Percentiles rank a stretch among this genome's conserved stretches.
phyloP scores from a whole-genome alignment of 176 grass and related monocot species.

The Bothriochloa decipiens region DNA sequence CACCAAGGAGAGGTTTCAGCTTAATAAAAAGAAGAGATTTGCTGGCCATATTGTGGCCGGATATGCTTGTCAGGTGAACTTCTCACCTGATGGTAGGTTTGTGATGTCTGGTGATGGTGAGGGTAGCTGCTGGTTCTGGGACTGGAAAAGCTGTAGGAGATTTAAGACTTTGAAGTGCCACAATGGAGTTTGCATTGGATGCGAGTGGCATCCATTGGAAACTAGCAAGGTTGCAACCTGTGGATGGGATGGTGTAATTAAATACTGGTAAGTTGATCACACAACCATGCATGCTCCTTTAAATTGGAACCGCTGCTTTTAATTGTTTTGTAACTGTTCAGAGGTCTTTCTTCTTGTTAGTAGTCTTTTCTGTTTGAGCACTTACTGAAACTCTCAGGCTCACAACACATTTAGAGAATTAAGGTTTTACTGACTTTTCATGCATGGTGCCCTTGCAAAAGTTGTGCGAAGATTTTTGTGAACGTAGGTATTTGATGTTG shows the following conservation, averaged over 20 bases:
- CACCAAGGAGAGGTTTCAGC: constrained; percentile 97
- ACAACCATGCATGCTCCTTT: constrained; percentile 25
- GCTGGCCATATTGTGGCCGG: constrained; percentile 94
- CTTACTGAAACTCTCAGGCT: background rate
- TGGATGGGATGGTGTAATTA: constrained; percentile 97
- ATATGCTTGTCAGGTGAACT: constrained; percentile 98
- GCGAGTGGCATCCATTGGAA: constrained; percentile 97
- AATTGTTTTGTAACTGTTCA: background rate
- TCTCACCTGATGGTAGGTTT: constrained; percentile 94
- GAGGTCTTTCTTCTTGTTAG: background rate
- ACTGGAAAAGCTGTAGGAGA: constrained; percentile 96
- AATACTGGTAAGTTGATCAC: constrained; percentile 83
- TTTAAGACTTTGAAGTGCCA: constrained; percentile 92
- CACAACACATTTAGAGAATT: background rate
- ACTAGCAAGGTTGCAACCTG: constrained; percentile 98
- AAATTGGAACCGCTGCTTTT: background rate
- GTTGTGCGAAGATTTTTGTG: background rate
- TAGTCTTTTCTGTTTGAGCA: background rate
- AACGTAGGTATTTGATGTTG: background rate
- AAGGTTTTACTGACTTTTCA: background rate
- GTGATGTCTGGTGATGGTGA: constrained; percentile 97
- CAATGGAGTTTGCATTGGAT: constrained; percentile 92
- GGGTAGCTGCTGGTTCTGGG: constrained; percentile 98
- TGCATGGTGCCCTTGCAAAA: background rate
- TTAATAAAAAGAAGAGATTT: constrained; percentile 99